Evolutionary conservation across 2,329 filamentous ascomycete genomes (phyloP).

Genomic region (Scytalidium sp.): DNA sequence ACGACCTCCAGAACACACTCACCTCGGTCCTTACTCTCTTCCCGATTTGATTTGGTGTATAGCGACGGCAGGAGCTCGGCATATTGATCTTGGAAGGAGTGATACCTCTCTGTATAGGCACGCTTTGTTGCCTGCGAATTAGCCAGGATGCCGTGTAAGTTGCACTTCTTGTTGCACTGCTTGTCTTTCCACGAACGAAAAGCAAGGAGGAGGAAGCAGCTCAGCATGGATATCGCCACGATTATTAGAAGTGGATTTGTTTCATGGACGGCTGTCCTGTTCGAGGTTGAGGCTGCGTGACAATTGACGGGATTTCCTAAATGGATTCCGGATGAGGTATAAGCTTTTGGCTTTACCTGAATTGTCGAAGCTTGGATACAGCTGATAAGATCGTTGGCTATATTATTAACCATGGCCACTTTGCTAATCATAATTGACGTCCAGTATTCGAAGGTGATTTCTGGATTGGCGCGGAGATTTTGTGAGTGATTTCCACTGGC

Average conservation of each 20-base stretch:
- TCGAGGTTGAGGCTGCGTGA: too few relatives aligned
- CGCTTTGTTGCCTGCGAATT: neutral
- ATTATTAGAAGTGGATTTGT: too few relatives aligned
- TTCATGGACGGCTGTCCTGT: neutral
- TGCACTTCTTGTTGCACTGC: neutral
- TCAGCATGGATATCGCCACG: neutral
- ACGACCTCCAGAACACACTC: neutral
- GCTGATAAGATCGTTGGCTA: neutral
- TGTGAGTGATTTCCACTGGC: too few relatives aligned
- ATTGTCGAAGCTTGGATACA: neutral
- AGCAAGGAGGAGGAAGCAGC: neutral
- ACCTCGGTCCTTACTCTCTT: neutral
- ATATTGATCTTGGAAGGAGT: conserved; percentile 5
- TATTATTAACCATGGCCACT: neutral
- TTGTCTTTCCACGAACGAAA: neutral
- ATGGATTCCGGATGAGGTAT: neutral
- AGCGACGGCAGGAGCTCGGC: neutral
- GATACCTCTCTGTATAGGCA: neutral
- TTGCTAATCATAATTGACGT: conserved; percentile 2
- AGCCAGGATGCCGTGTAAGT: conserved; percentile 10
- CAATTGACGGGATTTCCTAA: too few relatives aligned
- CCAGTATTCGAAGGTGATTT: conserved; percentile 11
- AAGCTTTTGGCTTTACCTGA: neutral
- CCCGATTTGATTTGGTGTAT: neutral
- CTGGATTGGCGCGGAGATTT: conserved; percentile 7